A percentile compares a stretch with the other conserved stretches of the same genome.
phyloP scores from a whole-genome alignment of 2,329 filamentous ascomycete species.

The Camillea tinctor region DNA sequence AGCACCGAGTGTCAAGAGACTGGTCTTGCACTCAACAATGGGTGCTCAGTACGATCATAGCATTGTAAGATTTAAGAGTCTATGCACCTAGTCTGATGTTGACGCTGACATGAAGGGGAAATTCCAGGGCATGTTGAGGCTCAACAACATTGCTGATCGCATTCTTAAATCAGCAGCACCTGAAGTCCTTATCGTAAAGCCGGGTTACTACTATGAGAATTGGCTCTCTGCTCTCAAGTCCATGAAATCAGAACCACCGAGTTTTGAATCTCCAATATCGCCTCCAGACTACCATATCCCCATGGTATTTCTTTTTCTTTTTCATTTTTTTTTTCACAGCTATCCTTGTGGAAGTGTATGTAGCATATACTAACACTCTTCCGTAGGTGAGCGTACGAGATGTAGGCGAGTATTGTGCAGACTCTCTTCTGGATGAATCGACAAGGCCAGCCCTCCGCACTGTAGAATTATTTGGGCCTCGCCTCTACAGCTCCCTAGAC shows the following conservation, averaged over 20 bases:
- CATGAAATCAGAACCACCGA: conserved; percentile 19
- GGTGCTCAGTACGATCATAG: conserved; percentile 31
- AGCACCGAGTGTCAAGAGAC: conserved; percentile 14
- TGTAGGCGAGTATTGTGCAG: conserved; percentile 27
- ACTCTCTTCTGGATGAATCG: conserved; percentile 17
- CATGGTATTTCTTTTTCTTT: conserved; percentile 24
- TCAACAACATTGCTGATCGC: conserved; percentile 25
- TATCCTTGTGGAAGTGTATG: not conserved
- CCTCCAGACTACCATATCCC: conserved; percentile 33
- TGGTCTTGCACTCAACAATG: conserved; percentile 31
- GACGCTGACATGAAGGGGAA: not conserved
- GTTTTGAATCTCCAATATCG: conserved; percentile 28
- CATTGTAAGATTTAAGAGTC: conserved; percentile 21
- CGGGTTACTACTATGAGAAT: conserved; percentile 21
- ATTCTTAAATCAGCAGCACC: conserved; percentile 19
- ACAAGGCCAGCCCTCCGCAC: conserved; percentile 11
- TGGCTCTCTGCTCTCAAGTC: conserved; percentile 20
- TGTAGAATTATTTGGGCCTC: conserved; percentile 31
- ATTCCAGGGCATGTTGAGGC: conserved; percentile 27
- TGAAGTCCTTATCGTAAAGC: conserved; percentile 22
- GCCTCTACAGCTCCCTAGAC: conserved; percentile 29
- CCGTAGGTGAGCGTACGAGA: conserved; percentile 32
- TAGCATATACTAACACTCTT: not conserved
- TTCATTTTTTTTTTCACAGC: not conserved
- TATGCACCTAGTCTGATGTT: conserved; percentile 1